Evolutionary conservation across 2,329 filamentous ascomycete species (phyloP), one percentile per base, ranked within the genome.

Genomic region (Trichoderma koningiopsis): DNA sequence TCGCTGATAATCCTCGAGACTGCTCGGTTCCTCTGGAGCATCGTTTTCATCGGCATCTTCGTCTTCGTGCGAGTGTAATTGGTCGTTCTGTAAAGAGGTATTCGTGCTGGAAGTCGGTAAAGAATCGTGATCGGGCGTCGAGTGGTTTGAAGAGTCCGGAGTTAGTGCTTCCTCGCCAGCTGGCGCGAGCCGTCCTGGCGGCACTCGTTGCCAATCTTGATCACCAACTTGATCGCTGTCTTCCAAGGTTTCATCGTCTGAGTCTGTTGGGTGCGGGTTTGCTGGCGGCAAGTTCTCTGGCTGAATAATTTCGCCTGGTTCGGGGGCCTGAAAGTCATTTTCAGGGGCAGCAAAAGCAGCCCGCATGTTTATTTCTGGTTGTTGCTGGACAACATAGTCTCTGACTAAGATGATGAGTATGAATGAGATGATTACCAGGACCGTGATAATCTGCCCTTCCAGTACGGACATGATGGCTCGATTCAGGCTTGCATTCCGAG

Each of bases 331-430:
- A 2, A 76, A 71, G 5, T 76, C 74, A 37, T 79, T 76, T 43
- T 78, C 79, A 16, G 75, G 75, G 8, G 83, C 86, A 13, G 86
- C 88, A 75, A 89, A 87, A 4, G 87, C 87, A 10, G 86, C 90
- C 0, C 89, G 91, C 83, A 96, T 90, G 75, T 97, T 96, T 73
- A 96, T 91, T 72, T 94, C 91, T 5, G 95, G 96, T 77, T 99
- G 96, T 78, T 99, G 96, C 78, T 99, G 96, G 11, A 99, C 94
- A 62, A 99, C 96, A 87, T 97, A 99, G 81, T 99, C 96, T 58
- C 96, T 86, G 58, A 99, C 97, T 4, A 99, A 82, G 74, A 99
- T 99, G 53, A 99, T 90, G n/a, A 99, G 83, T 70, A 99, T 97
- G 79, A 98, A 99, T 69, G 91, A 94, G 56, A 97, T 87, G 8